Evolutionary conservation across 106 monocot species (phyloP), one percentile per base, ranked within the genome.

Genomic region (Acorus calamus): DNA sequence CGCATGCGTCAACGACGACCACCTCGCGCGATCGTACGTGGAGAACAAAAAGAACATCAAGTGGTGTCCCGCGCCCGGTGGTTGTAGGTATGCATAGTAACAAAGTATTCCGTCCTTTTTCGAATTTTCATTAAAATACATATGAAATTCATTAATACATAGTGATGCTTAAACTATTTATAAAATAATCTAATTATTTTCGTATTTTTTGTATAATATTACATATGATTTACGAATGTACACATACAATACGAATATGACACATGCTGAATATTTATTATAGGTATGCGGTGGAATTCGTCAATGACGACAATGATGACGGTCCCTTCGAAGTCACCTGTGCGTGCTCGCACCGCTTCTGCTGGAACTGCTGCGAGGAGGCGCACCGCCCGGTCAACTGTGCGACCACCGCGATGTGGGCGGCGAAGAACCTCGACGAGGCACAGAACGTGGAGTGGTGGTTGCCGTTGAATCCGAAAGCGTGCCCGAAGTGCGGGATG

Each of bases 391-490:
- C 58, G 58, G 28, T 28, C 28, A 1, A 28, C 56, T 56, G 56
- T 12, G n/a, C 0, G 4, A 11, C 56, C 9, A 2, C 13, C n/a
- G 56, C 56, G 11, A 8, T 10, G 56, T 56, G 56, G 56, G 56
- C n/a, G 56, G 28, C 28, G 28, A 28, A 28, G 28, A 28, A 28
- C 28, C 28, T 11, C 4, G 56, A 56, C 9, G 56, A 42, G 47
- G 44, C 28, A 1, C 28, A 28, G 28, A 28, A 28, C 28, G 28
- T 28, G 28, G 28, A 28, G 44, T 44, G 7, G 68, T 57, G 56
- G 68, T 57, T 68, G 11, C 55, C 49, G 49, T 56, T 57, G 13
- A 68, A 68, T 57, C 58, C 68, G 4, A 68, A 68, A 49, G 10
- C 57, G 46, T 69, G 69, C 12, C 69, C 69, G 2, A 69, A 69